Evolutionary conservation across 2,329 filamentous ascomycete genomes (phyloP).

Genomic region (Cercospora sojina): DNA sequence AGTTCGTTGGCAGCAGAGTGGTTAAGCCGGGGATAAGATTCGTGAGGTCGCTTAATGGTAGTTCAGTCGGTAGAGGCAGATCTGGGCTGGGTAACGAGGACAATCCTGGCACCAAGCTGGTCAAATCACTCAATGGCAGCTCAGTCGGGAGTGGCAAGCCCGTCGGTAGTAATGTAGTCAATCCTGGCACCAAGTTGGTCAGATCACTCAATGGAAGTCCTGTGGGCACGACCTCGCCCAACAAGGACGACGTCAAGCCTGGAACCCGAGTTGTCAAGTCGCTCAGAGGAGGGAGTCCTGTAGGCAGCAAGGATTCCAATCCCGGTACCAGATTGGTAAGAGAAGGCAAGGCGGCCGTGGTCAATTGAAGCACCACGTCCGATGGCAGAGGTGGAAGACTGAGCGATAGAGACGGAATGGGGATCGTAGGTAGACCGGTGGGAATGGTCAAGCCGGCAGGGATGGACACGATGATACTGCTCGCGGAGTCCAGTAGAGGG

Average conservation of each 20-base stretch:
- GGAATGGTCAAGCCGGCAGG: conserved; percentile 10
- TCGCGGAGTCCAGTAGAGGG: neutral
- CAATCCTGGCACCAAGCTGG: neutral
- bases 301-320: neutral
- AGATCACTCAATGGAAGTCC: neutral
- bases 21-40: conserved; percentile 9
- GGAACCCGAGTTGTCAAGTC: neutral
- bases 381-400: conserved; percentile 9
- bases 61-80: neutral
- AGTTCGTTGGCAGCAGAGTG: neutral
- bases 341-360: neutral
- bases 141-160: neutral
- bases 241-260: neutral
- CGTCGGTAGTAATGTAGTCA: neutral
- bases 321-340: neutral
- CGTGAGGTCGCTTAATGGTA: neutral
- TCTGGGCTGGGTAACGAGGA: neutral
- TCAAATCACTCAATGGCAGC: neutral
- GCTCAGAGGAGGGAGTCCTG: neutral
- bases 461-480: conserved; percentile 11
- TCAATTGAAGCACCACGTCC: neutral
- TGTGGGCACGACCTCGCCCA: neutral
- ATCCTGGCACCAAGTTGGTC: neutral
- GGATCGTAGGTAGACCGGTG: conserved; percentile 10
- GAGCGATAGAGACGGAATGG: conserved; percentile 12